Evolutionary conservation across 495 filamentous ascomycete genomes (phyloP), one percentile per base, ranked within the genome.

Genomic region (Achaetomiella virescens): DNA sequence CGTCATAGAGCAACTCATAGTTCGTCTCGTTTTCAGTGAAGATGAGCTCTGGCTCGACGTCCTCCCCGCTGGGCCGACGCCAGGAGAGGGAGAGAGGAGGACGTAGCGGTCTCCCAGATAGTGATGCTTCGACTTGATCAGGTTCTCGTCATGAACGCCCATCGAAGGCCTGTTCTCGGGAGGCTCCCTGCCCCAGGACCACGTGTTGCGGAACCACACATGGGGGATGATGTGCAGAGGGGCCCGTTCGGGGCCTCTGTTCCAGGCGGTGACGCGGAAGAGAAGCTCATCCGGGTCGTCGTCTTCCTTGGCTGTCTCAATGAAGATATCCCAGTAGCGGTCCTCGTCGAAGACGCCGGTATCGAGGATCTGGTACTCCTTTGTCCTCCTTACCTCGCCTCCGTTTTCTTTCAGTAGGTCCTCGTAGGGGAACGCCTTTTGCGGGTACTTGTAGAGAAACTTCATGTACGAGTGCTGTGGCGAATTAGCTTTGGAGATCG

Each of bases 11-110:
- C 2, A 73, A 69, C 57, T 90, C 75, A 63, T 81, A 85, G 67
- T 97, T 97, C 48, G 86, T 93, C 59, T 97, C 92, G 60, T 97
- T 97, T 52, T 96, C 93, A 1, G 92, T 96, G 75, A 95, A 97
- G 22, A 97, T 72, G 60, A 96, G 70, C 58, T 85, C 70, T 22
- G 92, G 92, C 61, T 89, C 74, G 21, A 97, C 81, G 72, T 97
- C 92, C 29, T 89, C 79, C 27, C 89, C 84, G 55, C 82, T 88
- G 10, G 78, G 18, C 86, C 88, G 41, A 89, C 81, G 27, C 91
- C 88, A 9, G 92, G 92, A 15, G 92, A 96, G 5, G 92, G 92
- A 1, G 92, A 93, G 40, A 95, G 81, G 54, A 90, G 81, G 52
- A 91, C 76, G 68, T 89, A 96, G 50, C 91, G 81, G 25, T 95